Evolutionary conservation across 129 eudicot genomes (phyloP).

Genomic region (Pulicaria dysenterica): DNA sequence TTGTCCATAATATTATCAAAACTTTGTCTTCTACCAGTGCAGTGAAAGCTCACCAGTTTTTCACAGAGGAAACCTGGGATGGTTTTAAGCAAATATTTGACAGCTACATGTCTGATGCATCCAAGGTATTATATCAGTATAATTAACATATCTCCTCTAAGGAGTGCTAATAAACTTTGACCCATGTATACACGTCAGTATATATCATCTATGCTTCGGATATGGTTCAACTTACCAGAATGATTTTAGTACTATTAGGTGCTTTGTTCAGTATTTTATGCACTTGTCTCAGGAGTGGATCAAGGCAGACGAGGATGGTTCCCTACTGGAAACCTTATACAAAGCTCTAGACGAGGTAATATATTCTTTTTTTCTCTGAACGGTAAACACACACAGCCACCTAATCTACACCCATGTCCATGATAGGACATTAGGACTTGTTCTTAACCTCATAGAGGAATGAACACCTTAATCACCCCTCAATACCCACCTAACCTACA

Average conservation of each 20-base stretch:
- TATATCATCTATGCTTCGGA: background rate
- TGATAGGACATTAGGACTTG: no score
- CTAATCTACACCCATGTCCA: no score
- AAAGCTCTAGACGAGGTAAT: constrained; percentile 89
- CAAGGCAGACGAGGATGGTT: constrained; percentile 65
- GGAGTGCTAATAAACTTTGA: constrained; percentile 3
- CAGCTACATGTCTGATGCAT: constrained; percentile 87
- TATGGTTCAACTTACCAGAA: constrained; percentile 1
- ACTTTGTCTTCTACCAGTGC: constrained; percentile 68
- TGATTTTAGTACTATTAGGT: background rate
- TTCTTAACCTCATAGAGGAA: no score
- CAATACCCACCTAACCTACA: no score
- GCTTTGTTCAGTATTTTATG: background rate
- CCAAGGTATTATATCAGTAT: constrained; percentile 60
- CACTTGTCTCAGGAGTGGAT: constrained; percentile 71
- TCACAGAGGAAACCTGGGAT: constrained; percentile 91
- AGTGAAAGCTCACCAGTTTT: constrained; percentile 91
- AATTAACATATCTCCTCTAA: background rate
- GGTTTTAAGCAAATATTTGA: constrained; percentile 93
- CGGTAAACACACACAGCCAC: no score
- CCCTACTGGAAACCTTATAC: constrained; percentile 68
- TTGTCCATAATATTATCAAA: constrained; percentile 39
- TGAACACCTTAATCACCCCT: no score
- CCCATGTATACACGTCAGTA: background rate
- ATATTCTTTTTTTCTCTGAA: background rate